A percentile compares a stretch with the other conserved stretches of the same genome.
These are phyloP conservation scores for Phaeoacremonium minimum DNA, from an alignment of 2,329 filamentous ascomycete species.

Conservation along the genomic window DNA sequence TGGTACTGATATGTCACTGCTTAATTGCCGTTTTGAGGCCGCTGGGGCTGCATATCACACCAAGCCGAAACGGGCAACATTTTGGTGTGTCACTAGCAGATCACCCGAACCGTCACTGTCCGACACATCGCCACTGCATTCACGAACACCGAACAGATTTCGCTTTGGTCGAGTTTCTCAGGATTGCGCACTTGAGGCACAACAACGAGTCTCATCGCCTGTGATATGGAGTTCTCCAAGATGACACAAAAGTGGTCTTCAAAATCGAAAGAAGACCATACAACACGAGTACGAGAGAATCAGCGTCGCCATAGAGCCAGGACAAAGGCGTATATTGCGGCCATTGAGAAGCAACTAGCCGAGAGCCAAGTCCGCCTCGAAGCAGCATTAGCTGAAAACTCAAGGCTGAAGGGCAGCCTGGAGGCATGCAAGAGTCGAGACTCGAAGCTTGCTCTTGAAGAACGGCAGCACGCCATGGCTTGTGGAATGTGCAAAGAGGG, in stretches of 20 bases:
- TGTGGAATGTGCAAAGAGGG: not conserved
- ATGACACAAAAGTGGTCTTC: conserved; percentile 18
- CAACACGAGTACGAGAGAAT: conserved; percentile 41
- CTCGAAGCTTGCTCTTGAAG: not conserved
- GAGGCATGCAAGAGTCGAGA: not conserved
- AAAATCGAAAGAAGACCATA: conserved; percentile 23
- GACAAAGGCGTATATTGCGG: conserved; percentile 30
- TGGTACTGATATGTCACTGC: too few relatives aligned
- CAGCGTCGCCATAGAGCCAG: conserved; percentile 44
- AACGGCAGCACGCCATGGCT: not conserved
- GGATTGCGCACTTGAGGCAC: too few relatives aligned
- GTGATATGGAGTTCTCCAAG: not conserved
- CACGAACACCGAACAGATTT: too few relatives aligned
- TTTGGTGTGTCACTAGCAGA: conserved; percentile 15
- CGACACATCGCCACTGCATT: too few relatives aligned
- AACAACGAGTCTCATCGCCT: too few relatives aligned
- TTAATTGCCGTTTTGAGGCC: too few relatives aligned
- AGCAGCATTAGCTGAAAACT: conserved; percentile 12
- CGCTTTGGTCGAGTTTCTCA: too few relatives aligned
- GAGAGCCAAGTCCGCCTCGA: conserved; percentile 12
- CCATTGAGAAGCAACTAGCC: conserved; percentile 26
- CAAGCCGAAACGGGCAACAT: conserved; percentile 7
- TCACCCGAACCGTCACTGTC: too few relatives aligned
- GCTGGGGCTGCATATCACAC: too few relatives aligned
- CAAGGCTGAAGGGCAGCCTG: conserved; percentile 5